Base-by-base conservation (phyloP, 495 filamentous ascomycete species). In the Podospora pseudocomata region DNA sequence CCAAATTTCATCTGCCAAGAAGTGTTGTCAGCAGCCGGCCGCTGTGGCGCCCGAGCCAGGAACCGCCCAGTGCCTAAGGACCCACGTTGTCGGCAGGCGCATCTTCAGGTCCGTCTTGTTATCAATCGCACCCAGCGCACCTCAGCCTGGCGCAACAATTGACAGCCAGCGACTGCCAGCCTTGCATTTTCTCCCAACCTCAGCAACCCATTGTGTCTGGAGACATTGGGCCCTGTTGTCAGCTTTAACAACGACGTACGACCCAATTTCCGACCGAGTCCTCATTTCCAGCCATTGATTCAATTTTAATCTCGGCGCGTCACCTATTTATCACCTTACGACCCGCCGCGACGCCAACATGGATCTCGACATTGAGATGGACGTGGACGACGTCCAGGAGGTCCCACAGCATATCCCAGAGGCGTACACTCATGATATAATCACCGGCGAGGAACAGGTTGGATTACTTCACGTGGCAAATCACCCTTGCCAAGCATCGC, bases 291-390 rank as follows among this genome's bases (percentile, higher is more conserved):
- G 9, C 39, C 39, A 16, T 49, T 49, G 39, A 49, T 13, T 9
- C n/a, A 23, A 58, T 26, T 58, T n/a, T 58, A 5, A 7, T 15
- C n/a, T 18, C 55, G n/a, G 5, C n/a, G 23, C 55, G 55, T 19
- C 55, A 26, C 23, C 55, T 23, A 26, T 58, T 58, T 18, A 1
- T 26, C n/a, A 20, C 23, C 15, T n/a, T 56, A 58, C 16, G 3
- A 19, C 55, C 4, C 5, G 18, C 55, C 55, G 55, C 55, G 16
- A 20, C 32, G 11, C 61, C 57, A 74, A 73, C 60, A 91, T 91
- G 89, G 91, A 94, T 75, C 88, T 92, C 64, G 91, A 93, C 61
- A 90, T 93, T 76, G 91, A 93, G 63, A 85, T 85, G 82, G 82
- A 82, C 63, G 76, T 92, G 63, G 88, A 87, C 68, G 77, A 81